A percentile compares a stretch with the other conserved stretches of the same genome.
Evolutionary conservation across 768 basidiomycete species (phyloP).

Genomic region (Termitomyces sp.): DNA sequence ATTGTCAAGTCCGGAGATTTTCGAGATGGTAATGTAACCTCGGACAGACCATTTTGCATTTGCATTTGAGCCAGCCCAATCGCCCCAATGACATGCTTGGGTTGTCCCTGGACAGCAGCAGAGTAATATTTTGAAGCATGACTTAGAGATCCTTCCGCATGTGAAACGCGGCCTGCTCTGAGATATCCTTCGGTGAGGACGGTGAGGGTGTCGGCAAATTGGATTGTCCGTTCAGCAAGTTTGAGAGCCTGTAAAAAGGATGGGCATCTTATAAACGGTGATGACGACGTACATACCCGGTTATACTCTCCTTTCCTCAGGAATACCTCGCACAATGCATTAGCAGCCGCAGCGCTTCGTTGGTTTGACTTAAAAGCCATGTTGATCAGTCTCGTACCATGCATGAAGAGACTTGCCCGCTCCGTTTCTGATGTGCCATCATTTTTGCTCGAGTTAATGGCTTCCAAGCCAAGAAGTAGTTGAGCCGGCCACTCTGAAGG

Average conservation of each 20-base stretch:
- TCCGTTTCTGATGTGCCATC: conserved; percentile 61
- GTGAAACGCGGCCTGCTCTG: conserved; percentile 76
- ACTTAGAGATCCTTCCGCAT: conserved; percentile 60
- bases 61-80: conserved; percentile 88
- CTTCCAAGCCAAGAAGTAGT: conserved; percentile 81
- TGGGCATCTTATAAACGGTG: neutral
- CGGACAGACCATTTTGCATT: conserved; percentile 64
- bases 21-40: neutral
- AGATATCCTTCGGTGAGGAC: conserved; percentile 86
- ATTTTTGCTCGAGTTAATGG: conserved; percentile 82
- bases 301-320: conserved; percentile 65
- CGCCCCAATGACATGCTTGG: conserved; percentile 74
- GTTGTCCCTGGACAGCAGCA: conserved; percentile 61
- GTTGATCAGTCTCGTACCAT: conserved; percentile 70
- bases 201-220: conserved; percentile 87
- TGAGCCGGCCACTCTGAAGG: conserved; percentile 76
- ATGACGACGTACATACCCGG: conserved; percentile 38
- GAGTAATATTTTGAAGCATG: conserved; percentile 74
- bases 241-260: conserved; percentile 66
- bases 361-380: conserved; percentile 79
- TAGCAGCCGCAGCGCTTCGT: conserved; percentile 77
- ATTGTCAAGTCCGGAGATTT: conserved; percentile 1
- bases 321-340: conserved; percentile 78
- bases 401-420: conserved; percentile 54
- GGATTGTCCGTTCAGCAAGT: conserved; percentile 89